A percentile compares a stretch with the other conserved stretches of the same genome.
Conservation (phyloP, 257 asterid species). For the Solanum arcanum region DNA sequence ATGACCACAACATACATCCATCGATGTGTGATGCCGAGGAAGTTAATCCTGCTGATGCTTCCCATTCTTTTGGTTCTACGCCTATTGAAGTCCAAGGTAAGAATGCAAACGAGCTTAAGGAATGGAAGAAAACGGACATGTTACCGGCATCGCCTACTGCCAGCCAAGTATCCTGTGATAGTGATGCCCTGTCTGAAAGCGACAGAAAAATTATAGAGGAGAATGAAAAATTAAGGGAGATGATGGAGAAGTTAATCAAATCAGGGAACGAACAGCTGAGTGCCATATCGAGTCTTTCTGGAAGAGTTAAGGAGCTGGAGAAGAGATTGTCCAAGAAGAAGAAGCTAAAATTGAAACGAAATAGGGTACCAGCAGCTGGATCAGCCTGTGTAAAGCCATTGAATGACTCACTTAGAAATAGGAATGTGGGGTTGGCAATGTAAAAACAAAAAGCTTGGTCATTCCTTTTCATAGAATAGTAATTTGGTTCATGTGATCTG, state of each 20-base stretch:
- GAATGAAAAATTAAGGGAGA: conserved; percentile 43
- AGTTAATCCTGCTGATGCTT: not conserved
- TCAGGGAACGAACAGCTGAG: conserved; percentile 44
- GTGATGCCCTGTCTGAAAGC: conserved; percentile 7
- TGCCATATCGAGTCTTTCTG: conserved; percentile 44
- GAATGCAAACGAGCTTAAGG: not conserved
- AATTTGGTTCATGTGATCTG: not conserved
- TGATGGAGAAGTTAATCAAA: conserved; percentile 47
- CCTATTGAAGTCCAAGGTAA: not conserved
- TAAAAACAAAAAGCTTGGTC: not conserved
- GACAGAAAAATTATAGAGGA: conserved; percentile 39
- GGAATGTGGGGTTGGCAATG: conserved; percentile 5
- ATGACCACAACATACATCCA: not conserved
- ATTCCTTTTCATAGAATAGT: not conserved
- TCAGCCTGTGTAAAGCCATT: conserved; percentile 2
- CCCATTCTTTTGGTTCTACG: not conserved
- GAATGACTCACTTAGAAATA: not conserved
- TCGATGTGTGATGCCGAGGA: not conserved
- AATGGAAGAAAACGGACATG: not conserved
- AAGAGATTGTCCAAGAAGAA: conserved; percentile 37
- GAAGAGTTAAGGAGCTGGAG: conserved; percentile 55
- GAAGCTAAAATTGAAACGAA: conserved; percentile 29
- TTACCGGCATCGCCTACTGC: not conserved
- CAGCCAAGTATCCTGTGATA: not conserved
- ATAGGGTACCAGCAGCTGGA: not conserved